Evolutionary conservation across 495 filamentous ascomycete species (phyloP), one percentile per base, ranked within the genome.

Genomic region (Neurospora africana): DNA sequence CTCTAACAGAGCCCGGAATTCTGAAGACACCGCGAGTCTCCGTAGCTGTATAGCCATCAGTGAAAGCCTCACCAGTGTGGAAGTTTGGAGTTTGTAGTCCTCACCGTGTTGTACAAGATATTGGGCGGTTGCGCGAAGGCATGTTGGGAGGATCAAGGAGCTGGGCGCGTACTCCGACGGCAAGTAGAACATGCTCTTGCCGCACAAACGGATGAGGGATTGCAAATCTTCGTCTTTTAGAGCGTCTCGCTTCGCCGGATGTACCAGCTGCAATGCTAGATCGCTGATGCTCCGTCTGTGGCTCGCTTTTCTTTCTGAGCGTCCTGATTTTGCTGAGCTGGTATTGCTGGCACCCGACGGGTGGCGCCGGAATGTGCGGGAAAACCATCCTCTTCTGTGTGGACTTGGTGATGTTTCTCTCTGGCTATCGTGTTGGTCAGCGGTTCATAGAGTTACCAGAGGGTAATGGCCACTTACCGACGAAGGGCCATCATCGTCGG

Each of bases 201-300:
- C 92, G 67, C 92, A 92, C 47, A 95, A 81, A n/a, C 90, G 87
- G 70, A 91, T 86, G 35, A 94, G 81, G 70, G 84, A 86, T 73
- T 90, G 86, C 36, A 95, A 74, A 43, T 87, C 84, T 75, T 87
- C 87, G 65, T 87, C 88, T 76, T 87, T 88, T 69, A 93, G 77
- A 17, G 81, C 86, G 71, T 88, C 87, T 76, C 84, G 87, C 70
- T 83, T 87, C 27, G 76, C 71, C 30, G 75, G 74, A 58, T 80
- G 80, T 68, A 83, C 83, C 73, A 83, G 79, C 67, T 86, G 86
- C 76, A 87, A 73, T 40, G 81, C 83, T 17, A 84, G 69, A 76
- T 92, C 78, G 72, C 85, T 85, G 69, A 87, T 82, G 73, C 83
- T 86, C 68, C 79, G 83, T 75, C 77, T 83, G 68, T 78, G 82